phyloP scores from a whole-genome alignment of 768 basidiomycete genomes.

The Candolleomyces eurysporus region DNA sequence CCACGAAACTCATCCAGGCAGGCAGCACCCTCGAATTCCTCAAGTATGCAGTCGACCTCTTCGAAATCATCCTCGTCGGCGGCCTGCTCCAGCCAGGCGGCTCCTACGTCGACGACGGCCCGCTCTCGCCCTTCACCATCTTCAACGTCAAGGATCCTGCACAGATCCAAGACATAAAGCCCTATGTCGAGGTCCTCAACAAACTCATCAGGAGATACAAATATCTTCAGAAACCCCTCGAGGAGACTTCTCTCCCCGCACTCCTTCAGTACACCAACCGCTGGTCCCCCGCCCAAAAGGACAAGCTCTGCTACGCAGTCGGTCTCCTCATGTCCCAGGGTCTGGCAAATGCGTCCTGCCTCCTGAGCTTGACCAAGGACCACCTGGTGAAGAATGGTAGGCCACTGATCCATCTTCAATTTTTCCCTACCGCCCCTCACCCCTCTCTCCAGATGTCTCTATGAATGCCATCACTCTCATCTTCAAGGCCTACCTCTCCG shows the following conservation, averaged over 20 bases:
- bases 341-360: constrained; percentile 71
- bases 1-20: constrained; percentile 85
- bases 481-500: constrained; percentile 77
- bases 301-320: constrained; percentile 79
- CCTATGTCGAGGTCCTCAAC: constrained; percentile 91
- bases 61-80: constrained; percentile 94
- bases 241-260: constrained; percentile 76
- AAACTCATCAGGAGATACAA: constrained; percentile 98
- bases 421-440: constrained; percentile 3
- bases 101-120: constrained; percentile 83
- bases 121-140: constrained; percentile 85
- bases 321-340: constrained; percentile 86
- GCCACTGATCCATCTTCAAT: constrained; percentile 11
- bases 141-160: constrained; percentile 78
- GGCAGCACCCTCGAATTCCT: constrained; percentile 92
- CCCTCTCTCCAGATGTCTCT: constrained; percentile 59
- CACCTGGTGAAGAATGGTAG: constrained; percentile 93
- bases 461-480: constrained; percentile 72
- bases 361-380: constrained; percentile 85
- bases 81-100: constrained; percentile 97
- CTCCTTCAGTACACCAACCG: constrained; percentile 88
- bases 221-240: constrained; percentile 97
- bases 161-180: constrained; percentile 84
- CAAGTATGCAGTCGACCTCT: constrained; percentile 96
- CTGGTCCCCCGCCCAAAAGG: constrained; percentile 73